These are phyloP conservation scores for Cladophialophora carrionii DNA, from an alignment of 2,329 filamentous ascomycete species.

Conservation along the genomic window DNA sequence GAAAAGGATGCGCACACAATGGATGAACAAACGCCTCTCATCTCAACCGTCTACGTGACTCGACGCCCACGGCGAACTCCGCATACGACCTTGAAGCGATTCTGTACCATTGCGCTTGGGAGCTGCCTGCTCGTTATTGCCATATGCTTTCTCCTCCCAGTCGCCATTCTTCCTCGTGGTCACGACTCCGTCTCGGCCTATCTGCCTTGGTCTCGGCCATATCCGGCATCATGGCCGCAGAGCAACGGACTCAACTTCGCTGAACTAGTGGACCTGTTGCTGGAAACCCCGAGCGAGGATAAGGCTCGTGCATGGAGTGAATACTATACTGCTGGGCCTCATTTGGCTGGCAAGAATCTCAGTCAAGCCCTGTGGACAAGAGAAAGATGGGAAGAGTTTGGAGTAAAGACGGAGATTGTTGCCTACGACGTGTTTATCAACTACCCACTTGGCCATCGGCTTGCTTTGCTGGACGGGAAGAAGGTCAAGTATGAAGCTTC, in stretches of 20 bases:
- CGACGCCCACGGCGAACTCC: conserved; percentile 46
- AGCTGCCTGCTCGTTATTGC: conserved; percentile 46
- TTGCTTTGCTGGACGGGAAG: conserved; percentile 64
- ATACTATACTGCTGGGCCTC: conserved; percentile 76
- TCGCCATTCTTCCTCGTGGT: conserved; percentile 42
- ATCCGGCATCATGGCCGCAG: conserved; percentile 49
- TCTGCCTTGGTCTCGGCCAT: conserved; percentile 46
- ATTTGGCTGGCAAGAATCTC: conserved; percentile 76
- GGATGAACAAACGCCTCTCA: conserved; percentile 46
- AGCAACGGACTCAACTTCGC: conserved; percentile 55
- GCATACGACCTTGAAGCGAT: conserved; percentile 48
- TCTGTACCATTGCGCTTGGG: conserved; percentile 48
- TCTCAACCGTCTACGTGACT: conserved; percentile 46
- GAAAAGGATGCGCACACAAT: conserved; percentile 22
- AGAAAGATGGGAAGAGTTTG: conserved; percentile 72
- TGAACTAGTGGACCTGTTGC: conserved; percentile 60
- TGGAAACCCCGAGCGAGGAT: conserved; percentile 57
- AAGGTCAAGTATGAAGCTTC: conserved; percentile 76
- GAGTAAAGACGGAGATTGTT: conserved; percentile 62
- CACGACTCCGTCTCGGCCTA: conserved; percentile 47
- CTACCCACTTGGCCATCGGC: conserved; percentile 71
- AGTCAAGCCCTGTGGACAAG: conserved; percentile 78
- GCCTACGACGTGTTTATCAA: conserved; percentile 79
- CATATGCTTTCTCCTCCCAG: conserved; percentile 49
- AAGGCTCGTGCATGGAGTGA: conserved; percentile 71